Evolutionary conservation across 352 stramenopile genomes (phyloP).

Genomic region (Pythium biforme): DNA sequence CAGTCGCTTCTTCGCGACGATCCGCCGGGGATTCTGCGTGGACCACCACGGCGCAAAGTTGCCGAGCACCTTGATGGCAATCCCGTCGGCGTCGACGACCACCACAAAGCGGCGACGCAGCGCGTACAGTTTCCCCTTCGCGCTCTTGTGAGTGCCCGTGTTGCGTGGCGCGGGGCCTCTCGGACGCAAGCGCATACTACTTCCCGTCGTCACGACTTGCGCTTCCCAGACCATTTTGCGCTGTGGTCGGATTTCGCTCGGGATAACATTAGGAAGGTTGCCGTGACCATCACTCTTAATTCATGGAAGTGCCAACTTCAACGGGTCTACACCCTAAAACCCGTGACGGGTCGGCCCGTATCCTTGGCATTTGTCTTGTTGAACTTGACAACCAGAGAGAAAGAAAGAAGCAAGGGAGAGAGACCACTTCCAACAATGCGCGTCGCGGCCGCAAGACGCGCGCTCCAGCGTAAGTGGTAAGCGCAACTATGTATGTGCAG

Average conservation of each 20-base stretch:
- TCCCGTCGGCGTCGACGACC: constrained; percentile 14
- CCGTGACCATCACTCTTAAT: constrained; percentile 24
- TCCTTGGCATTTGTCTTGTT: constrained; percentile 13
- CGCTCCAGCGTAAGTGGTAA: constrained; percentile 27
- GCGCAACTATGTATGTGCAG: neutral
- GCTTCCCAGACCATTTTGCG: constrained; percentile 24
- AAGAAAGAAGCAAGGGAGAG: neutral
- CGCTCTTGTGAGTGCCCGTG: neutral
- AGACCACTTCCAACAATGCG: neutral
- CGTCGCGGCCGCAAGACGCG: neutral
- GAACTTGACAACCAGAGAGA: constrained; percentile 24
- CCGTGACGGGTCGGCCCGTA: constrained; percentile 12
- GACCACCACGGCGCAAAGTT: constrained; percentile 19
- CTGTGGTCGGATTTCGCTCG: neutral
- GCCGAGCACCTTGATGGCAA: constrained; percentile 18
- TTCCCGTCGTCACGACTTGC: constrained; percentile 20
- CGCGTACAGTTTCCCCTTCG: constrained; percentile 14
- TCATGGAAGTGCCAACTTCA: constrained; percentile 23
- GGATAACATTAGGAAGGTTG: neutral
- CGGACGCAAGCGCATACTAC: constrained; percentile 5
- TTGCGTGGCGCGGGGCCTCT: neutral
- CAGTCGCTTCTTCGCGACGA: constrained; percentile 20
- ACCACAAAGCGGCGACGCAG: constrained; percentile 20
- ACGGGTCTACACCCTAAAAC: constrained; percentile 15
- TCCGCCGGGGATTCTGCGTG: neutral